A percentile compares a stretch with the other conserved stretches of the same genome.
phyloP scores from a whole-genome alignment of 179 eudicot species.

The Amaranthus tricolor region DNA sequence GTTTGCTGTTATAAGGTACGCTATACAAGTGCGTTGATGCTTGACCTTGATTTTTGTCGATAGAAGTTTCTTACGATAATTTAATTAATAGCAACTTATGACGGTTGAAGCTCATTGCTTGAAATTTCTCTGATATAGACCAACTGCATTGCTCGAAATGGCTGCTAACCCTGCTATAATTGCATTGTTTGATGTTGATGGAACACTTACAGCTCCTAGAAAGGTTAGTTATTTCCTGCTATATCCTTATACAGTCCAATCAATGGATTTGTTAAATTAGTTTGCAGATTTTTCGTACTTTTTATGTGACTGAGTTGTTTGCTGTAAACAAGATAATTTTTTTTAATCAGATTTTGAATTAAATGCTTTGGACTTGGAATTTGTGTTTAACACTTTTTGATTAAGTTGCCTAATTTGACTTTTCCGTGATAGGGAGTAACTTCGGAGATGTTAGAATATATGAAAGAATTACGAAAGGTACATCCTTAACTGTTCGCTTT shows the following conservation, averaged over 20 bases:
- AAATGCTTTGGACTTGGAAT: background rate
- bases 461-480: slow-evolving; percentile 84
- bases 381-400: background rate
- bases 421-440: slow-evolving; percentile 61
- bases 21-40: too few relatives aligned
- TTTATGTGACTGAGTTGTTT: background rate
- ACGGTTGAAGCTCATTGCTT: slow-evolving; percentile 16
- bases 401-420: background rate
- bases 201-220: slow-evolving; percentile 90
- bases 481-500: background rate
- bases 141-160: slow-evolving; percentile 33
- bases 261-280: background rate
- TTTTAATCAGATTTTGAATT: background rate
- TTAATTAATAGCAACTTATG: background rate
- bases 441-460: slow-evolving; percentile 65
- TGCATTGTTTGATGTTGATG: slow-evolving; percentile 95
- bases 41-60: too few relatives aligned
- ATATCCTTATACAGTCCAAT: background rate
- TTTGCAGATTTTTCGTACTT: background rate
- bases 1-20: too few relatives aligned
- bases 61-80: too few relatives aligned
- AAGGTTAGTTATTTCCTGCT: slow-evolving; percentile 43
- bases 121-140: slow-evolving; percentile 20
- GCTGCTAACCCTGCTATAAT: slow-evolving; percentile 66
- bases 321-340: background rate